These are phyloP conservation scores for Fusarium xyrophilum DNA, from an alignment of 2,329 filamentous ascomycete species.

Conservation along the genomic window DNA sequence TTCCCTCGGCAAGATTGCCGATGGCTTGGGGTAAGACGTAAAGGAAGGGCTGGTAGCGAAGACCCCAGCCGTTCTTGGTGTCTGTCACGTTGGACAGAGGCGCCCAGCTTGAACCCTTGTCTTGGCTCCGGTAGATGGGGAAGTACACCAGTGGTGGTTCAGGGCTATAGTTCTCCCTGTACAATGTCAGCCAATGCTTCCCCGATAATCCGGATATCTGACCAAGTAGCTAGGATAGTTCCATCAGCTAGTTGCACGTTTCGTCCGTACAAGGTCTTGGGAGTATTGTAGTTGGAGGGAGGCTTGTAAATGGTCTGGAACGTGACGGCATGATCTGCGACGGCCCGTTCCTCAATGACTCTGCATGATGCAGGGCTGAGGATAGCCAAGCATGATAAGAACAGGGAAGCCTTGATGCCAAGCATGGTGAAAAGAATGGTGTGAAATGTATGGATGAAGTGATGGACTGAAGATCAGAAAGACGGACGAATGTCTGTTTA, in stretches of 20 bases:
- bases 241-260: background rate
- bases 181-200: fast-evolving
- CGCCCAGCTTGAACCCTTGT: conserved; percentile 64
- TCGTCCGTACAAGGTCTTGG: background rate
- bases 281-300: background rate
- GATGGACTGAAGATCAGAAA: background rate
- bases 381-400: conserved; percentile 4
- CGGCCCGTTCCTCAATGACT: conserved; percentile 8
- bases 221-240: conserved; percentile 3
- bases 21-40: conserved; percentile 66
- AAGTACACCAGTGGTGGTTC: conserved; percentile 61
- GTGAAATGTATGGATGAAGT: background rate
- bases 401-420: conserved; percentile 9
- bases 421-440: background rate
- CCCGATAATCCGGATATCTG: background rate
- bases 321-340: background rate
- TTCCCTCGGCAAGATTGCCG: conserved; percentile 57
- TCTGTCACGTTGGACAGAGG: conserved; percentile 68
- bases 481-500: background rate
- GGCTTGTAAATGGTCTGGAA: conserved; percentile 6
- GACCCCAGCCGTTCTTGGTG: conserved; percentile 66
- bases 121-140: conserved; percentile 58
- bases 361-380: background rate
- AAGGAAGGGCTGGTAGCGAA: conserved; percentile 74
- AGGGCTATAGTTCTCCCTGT: conserved; percentile 62